Percentiles rank a stretch among this genome's conserved stretches.
Evolutionary conservation across 1,139 yeast genomes (phyloP).

Genomic region (Hemisphaericaspora subhashii): DNA sequence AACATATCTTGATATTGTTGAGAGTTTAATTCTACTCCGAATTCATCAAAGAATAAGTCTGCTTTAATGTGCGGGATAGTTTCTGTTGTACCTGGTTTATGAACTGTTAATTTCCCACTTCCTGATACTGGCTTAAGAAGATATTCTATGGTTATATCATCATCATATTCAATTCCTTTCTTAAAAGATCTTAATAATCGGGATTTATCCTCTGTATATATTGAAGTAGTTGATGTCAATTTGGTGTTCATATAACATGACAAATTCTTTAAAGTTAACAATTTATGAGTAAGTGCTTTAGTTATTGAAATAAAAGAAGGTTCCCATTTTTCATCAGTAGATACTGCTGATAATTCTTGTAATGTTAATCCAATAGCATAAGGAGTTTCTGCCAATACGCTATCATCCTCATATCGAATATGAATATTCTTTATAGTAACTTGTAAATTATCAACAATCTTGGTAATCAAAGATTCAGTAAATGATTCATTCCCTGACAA

Average conservation of each 20-base stretch:
- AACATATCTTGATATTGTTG: constrained; percentile 81
- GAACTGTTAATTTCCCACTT: constrained; percentile 75
- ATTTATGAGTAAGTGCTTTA: constrained; percentile 68
- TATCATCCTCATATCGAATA: constrained; percentile 83
- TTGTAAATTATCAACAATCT: constrained; percentile 90
- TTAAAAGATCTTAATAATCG: constrained; percentile 45
- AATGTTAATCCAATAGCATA: constrained; percentile 83
- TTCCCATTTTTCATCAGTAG: constrained; percentile 82
- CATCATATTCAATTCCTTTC: constrained; percentile 21
- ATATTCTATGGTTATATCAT: constrained; percentile 49
- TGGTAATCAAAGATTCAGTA: constrained; percentile 83
- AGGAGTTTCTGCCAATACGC: constrained; percentile 65
- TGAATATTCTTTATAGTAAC: constrained; percentile 92
- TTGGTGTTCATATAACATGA: constrained; percentile 88
- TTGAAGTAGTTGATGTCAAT: constrained; percentile 33
- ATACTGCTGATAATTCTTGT: constrained; percentile 85
- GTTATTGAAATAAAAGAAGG: constrained; percentile 82
- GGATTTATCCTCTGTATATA: constrained; percentile 46
- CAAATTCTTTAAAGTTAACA: constrained; percentile 72
- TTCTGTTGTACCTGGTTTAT: constrained; percentile 74
- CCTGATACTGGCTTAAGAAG: constrained; percentile 89
- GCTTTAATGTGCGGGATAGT: constrained; percentile 71
- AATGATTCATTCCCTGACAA: constrained; percentile 66
- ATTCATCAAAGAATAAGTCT: constrained; percentile 80
- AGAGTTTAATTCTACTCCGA: constrained; percentile 81